phyloP scores from a whole-genome alignment of 805 yeast species.

The Teunomyces lycoperdinae region DNA sequence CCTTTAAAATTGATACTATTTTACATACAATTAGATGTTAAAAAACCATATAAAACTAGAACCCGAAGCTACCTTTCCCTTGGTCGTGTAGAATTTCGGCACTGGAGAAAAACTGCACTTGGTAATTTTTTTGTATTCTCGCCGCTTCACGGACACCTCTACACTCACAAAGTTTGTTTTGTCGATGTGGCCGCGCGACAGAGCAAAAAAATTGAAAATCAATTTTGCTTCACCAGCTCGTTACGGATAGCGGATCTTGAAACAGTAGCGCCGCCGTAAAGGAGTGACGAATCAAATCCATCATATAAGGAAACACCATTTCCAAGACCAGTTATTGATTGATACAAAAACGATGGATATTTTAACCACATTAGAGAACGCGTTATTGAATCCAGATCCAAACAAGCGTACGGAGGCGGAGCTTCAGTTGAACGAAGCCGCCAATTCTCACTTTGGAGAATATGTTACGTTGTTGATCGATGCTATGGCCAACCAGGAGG shows the following conservation, averaged over 20 bases:
- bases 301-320: too few relatives aligned
- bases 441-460: slow-evolving; percentile 72
- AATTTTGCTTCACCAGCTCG: slow-evolving; percentile 1
- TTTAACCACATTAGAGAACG: slow-evolving; percentile 70
- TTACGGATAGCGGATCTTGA: not conserved
- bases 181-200: not conserved
- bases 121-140: too few relatives aligned
- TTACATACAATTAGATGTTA: too few relatives aligned
- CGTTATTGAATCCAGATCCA: slow-evolving; percentile 68
- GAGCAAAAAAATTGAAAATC: slow-evolving; percentile 3
- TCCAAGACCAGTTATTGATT: too few relatives aligned
- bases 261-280: not conserved
- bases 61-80: too few relatives aligned
- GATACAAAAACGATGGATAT: slow-evolving; percentile 48
- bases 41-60: too few relatives aligned
- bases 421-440: slow-evolving; percentile 64
- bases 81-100: too few relatives aligned
- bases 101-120: too few relatives aligned
- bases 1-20: too few relatives aligned
- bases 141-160: too few relatives aligned
- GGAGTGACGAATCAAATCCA: slow-evolving; percentile 1
- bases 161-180: not conserved
- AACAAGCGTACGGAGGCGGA: slow-evolving; percentile 74
- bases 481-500: slow-evolving; percentile 63
- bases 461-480: slow-evolving; percentile 69